Percentiles rank a stretch among this genome's conserved stretches.
Conservation (phyloP, 306 rosid genomes). For the Vigna reflexopilosa region DNA sequence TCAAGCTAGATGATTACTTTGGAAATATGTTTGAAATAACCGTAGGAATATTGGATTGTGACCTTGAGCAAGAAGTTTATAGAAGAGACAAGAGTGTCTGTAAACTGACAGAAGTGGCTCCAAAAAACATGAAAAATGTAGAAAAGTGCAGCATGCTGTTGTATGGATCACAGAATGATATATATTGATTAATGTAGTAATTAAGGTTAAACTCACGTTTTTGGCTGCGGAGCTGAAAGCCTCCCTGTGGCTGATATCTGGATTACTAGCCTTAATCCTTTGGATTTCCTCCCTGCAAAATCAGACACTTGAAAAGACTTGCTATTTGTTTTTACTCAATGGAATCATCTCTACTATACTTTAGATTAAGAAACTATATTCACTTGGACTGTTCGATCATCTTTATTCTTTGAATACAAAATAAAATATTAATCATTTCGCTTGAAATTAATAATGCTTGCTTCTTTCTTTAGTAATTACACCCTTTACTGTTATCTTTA, state of each 20-base stretch:
- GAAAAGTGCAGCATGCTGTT: not conserved
- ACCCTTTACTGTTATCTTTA: not conserved
- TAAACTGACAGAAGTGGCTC: not conserved
- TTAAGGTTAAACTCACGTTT: slow-evolving; percentile 68
- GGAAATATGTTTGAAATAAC: not conserved
- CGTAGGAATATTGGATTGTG: not conserved
- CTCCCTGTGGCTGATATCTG: slow-evolving; percentile 94
- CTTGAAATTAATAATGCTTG: not conserved
- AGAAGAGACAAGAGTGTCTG: slow-evolving; percentile 24
- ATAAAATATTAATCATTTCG: not conserved
- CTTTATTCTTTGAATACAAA: not conserved
- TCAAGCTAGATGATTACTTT: not conserved
- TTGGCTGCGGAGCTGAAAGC: slow-evolving; percentile 98
- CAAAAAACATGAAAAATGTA: not conserved
- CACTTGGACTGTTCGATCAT: not conserved
- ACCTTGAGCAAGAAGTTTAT: slow-evolving; percentile 17
- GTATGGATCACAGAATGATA: no score
- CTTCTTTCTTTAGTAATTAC: not conserved
- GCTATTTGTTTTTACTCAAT: slow-evolving; percentile 13
- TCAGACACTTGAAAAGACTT: slow-evolving; percentile 2
- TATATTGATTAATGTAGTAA: not conserved
- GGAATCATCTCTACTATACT: not conserved
- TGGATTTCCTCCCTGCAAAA: slow-evolving; percentile 92
- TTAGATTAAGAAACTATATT: not conserved
- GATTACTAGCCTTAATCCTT: slow-evolving; percentile 95